Evolutionary conservation across 2,329 filamentous ascomycete genomes (phyloP).

Genomic region (Hypoxylon sp.): DNA sequence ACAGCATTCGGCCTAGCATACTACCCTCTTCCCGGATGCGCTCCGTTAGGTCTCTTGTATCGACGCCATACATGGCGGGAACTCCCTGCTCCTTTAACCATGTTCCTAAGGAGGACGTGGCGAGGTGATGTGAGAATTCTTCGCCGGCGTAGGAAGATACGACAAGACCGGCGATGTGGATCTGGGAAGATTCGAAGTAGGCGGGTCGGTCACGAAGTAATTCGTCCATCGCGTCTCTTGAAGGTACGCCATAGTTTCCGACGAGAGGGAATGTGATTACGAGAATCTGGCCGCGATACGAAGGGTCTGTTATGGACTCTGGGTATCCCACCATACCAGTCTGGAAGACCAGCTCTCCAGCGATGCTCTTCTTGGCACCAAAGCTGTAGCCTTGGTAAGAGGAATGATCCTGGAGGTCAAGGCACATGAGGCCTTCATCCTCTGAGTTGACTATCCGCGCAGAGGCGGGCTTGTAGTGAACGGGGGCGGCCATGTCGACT

Average conservation of each 20-base stretch:
- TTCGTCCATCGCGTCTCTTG: slow-evolving; percentile 85
- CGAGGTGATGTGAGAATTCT: slow-evolving; percentile 95
- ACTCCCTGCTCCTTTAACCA: slow-evolving; percentile 98
- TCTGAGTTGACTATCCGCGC: slow-evolving; percentile 68
- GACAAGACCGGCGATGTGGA: slow-evolving; percentile 93
- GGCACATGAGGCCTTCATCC: slow-evolving; percentile 78
- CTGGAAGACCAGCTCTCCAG: slow-evolving; percentile 98
- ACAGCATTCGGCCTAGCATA: slow-evolving; percentile 92
- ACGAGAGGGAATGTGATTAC: slow-evolving; percentile 96
- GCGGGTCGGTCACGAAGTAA: slow-evolving; percentile 88
- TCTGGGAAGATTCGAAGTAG: slow-evolving; percentile 92
- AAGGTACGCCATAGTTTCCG: slow-evolving; percentile 97
- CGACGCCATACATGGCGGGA: slow-evolving; percentile 94
- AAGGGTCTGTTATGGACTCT: slow-evolving; percentile 90
- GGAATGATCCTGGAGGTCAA: slow-evolving; percentile 93
- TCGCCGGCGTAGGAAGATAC: slow-evolving; percentile 94
- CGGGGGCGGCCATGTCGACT: slow-evolving; percentile 57
- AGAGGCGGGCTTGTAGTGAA: slow-evolving; percentile 70
- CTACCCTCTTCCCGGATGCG: slow-evolving; percentile 93
- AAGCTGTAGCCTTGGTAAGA: slow-evolving; percentile 97
- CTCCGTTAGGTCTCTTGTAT: slow-evolving; percentile 94
- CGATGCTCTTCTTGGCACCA: slow-evolving; percentile 92
- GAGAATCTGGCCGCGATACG: slow-evolving; percentile 92
- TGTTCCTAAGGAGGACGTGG: slow-evolving; percentile 87
- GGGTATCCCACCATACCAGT: slow-evolving; percentile 99